These are phyloP conservation scores for Mycosarcoma mackinlayi DNA, from an alignment of 1,284 basidiomycete genomes.

Conservation along the genomic window DNA sequence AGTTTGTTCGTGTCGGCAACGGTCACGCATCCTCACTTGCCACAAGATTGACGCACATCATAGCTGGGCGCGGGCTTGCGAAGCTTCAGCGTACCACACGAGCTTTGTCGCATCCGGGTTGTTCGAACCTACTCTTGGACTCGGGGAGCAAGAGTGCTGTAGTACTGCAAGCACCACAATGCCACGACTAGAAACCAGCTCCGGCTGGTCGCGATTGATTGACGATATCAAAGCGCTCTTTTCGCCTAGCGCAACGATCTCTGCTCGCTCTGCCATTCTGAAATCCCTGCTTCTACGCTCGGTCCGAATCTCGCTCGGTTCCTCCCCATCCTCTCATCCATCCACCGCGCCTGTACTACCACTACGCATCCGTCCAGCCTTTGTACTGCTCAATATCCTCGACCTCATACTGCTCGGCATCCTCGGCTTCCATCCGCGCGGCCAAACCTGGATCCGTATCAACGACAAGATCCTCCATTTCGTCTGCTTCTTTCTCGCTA, in stretches of 20 bases:
- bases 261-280: slow-evolving; percentile 21
- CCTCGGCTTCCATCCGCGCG: slow-evolving; percentile 64
- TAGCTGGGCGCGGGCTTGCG: too few relatives aligned
- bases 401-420: slow-evolving; percentile 56
- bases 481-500: slow-evolving; percentile 80
- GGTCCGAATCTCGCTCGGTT: slow-evolving; percentile 25
- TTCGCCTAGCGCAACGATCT: slow-evolving; percentile 16
- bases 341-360: slow-evolving; percentile 33
- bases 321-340: neutral
- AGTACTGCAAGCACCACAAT: too few relatives aligned
- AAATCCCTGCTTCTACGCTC: slow-evolving; percentile 43
- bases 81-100: too few relatives aligned
- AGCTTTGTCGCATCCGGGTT: too few relatives aligned
- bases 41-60: too few relatives aligned
- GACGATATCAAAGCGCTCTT: slow-evolving; percentile 19
- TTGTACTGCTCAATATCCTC: slow-evolving; percentile 54
- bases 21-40: neutral
- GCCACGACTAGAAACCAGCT: slow-evolving; percentile 47
- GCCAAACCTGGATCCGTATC: slow-evolving; percentile 72
- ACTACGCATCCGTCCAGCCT: slow-evolving; percentile 55
- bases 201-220: slow-evolving; percentile 34
- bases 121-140: too few relatives aligned
- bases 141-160: too few relatives aligned
- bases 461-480: slow-evolving; percentile 88
- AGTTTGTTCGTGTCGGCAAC: too few relatives aligned